Evolutionary conservation across 1,284 basidiomycete genomes (phyloP).

Genomic region (Sphaerobolus stellatus): DNA sequence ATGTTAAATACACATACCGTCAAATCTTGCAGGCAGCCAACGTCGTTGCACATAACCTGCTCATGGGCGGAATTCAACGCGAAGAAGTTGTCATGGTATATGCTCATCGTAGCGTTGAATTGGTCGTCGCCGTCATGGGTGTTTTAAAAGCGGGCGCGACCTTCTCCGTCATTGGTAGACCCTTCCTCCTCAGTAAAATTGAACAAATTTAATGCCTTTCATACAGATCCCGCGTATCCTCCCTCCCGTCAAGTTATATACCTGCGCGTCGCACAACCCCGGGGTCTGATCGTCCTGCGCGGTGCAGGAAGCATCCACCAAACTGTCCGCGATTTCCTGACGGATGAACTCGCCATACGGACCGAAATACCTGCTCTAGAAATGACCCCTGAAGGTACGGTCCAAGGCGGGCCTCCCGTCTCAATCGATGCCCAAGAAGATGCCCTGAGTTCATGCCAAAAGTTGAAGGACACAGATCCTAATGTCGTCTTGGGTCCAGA

Average conservation of each 20-base stretch:
- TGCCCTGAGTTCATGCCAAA: conserved; percentile 49
- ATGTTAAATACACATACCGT: conserved; percentile 73
- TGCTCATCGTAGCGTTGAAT: conserved; percentile 93
- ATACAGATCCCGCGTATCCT: conserved; percentile 92
- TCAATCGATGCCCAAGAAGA: conserved; percentile 41
- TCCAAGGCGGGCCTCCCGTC: conserved; percentile 62
- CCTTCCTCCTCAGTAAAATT: conserved; percentile 3
- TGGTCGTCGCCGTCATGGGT: conserved; percentile 96
- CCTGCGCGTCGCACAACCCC: conserved; percentile 89
- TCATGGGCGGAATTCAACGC: conserved; percentile 82
- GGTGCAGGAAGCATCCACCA: conserved; percentile 85
- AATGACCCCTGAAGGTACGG: conserved; percentile 59
- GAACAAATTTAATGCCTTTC: not conserved
- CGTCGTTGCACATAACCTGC: conserved; percentile 87
- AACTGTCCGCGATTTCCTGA: conserved; percentile 84
- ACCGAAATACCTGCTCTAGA: conserved; percentile 91
- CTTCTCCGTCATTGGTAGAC: conserved; percentile 93
- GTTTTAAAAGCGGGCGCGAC: conserved; percentile 96
- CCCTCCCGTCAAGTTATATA: conserved; percentile 95
- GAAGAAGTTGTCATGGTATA: conserved; percentile 99
- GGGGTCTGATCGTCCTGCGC: conserved; percentile 90
- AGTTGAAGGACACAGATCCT: conserved; percentile 70
- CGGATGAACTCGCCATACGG: conserved; percentile 81
- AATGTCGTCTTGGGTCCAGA: conserved; percentile 90
- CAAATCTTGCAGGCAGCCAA: conserved; percentile 87